phyloP scores from a whole-genome alignment of 1,139 yeast genomes.

The Torulaspora pretoriensis region DNA sequence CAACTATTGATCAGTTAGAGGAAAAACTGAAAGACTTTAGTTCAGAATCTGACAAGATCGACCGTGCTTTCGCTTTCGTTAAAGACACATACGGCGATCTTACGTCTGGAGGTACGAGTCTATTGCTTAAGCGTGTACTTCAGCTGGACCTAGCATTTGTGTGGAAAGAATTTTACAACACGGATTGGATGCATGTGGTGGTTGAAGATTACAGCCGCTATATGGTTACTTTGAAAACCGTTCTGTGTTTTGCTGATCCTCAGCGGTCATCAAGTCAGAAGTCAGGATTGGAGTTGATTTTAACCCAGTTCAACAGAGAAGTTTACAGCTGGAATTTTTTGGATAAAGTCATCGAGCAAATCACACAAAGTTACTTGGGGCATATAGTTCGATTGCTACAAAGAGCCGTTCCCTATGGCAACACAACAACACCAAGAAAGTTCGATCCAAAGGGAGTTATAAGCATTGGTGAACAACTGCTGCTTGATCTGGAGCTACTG shows the following conservation, averaged over 20 bases:
- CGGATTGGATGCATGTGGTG: constrained; percentile 65
- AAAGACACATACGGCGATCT: constrained; percentile 55
- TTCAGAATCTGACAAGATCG: constrained; percentile 39
- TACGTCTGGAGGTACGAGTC: constrained; percentile 55
- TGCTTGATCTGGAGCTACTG: constrained; percentile 64
- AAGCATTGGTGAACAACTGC: constrained; percentile 74
- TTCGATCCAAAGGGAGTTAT: constrained; percentile 54
- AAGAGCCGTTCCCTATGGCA: constrained; percentile 29
- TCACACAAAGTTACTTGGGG: constrained; percentile 54
- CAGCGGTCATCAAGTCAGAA: constrained; percentile 12
- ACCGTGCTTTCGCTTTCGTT: constrained; percentile 50
- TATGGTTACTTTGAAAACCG: constrained; percentile 52
- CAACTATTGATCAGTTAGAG: constrained; percentile 72
- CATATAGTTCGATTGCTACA: constrained; percentile 48
- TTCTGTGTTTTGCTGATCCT: constrained; percentile 41
- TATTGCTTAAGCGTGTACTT: constrained; percentile 56
- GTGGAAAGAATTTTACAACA: constrained; percentile 83
- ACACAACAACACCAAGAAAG: constrained; percentile 19
- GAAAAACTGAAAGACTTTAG: constrained; percentile 55
- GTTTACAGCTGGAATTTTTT: constrained; percentile 68
- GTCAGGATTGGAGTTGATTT: constrained; percentile 39
- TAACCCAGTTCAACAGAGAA: constrained; percentile 64
- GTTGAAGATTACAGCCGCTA: constrained; percentile 72
- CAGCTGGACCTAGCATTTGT: constrained; percentile 55
- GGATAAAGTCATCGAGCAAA: constrained; percentile 68